phyloP scores from a whole-genome alignment of 2,329 filamentous ascomycete genomes.

The Phialocephala subalpina region DNA sequence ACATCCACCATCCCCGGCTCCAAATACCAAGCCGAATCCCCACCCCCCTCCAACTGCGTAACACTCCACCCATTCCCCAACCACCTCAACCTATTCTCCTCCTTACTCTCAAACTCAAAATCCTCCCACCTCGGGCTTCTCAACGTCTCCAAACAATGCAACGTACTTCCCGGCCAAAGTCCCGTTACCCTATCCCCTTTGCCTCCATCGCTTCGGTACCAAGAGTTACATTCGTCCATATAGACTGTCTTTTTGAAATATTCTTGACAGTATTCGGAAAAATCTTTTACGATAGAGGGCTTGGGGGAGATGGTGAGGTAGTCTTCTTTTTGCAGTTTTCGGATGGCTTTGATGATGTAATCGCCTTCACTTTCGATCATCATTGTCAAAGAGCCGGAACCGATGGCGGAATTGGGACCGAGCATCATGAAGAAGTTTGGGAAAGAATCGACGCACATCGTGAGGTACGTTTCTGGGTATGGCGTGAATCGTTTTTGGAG shows the following conservation, averaged over 20 bases:
- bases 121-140: constrained; percentile 64
- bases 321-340: constrained; percentile 54
- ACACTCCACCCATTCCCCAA: constrained; percentile 53
- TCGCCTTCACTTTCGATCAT: constrained; percentile 40
- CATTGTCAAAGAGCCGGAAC: constrained; percentile 37
- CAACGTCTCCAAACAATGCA: constrained; percentile 54
- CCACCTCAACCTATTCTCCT: constrained; percentile 49
- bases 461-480: constrained; percentile 41
- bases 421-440: constrained; percentile 44
- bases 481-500: constrained; percentile 41
- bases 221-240: constrained; percentile 48
- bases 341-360: constrained; percentile 41
- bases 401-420: constrained; percentile 40
- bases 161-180: constrained; percentile 49
- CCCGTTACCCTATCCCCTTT: constrained; percentile 50
- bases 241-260: constrained; percentile 64
- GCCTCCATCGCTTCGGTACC: constrained; percentile 45
- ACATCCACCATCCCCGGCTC: constrained; percentile 49
- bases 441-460: constrained; percentile 36
- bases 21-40: constrained; percentile 51
- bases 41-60: constrained; percentile 49
- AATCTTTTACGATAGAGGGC: constrained; percentile 56
- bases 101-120: constrained; percentile 47
- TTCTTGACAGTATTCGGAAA: constrained; percentile 54
- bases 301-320: constrained; percentile 54